Conservation (phyloP, 1,139 yeast genomes). For the Geotrichum siamense region DNA sequence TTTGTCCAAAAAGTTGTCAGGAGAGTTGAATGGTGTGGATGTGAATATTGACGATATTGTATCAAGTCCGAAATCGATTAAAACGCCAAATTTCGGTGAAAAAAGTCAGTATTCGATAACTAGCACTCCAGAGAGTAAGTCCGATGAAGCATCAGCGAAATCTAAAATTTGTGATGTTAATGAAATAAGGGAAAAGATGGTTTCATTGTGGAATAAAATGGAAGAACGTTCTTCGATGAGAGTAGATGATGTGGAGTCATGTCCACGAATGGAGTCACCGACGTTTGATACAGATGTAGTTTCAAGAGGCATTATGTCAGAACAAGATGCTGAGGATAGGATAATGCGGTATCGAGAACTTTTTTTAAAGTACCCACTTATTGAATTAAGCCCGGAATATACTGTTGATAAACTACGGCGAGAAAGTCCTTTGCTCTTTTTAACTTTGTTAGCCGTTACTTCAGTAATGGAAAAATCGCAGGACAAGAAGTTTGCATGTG, state of each 20-base stretch:
- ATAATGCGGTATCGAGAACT: slow-evolving; percentile 28
- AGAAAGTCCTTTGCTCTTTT: slow-evolving; percentile 53
- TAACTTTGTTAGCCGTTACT: slow-evolving; percentile 57
- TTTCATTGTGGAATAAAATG: slow-evolving; percentile 30
- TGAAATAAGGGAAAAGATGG: slow-evolving; percentile 29
- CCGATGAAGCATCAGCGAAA: background rate
- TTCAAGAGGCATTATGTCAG: slow-evolving; percentile 29
- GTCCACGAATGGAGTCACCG: slow-evolving; percentile 23
- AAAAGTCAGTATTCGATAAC: background rate
- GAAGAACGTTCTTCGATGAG: slow-evolving; percentile 27
- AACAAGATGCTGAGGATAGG: slow-evolving; percentile 31
- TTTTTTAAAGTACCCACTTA: slow-evolving; percentile 44
- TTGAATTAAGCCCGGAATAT: slow-evolving; percentile 42
- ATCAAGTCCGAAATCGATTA: background rate
- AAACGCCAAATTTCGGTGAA: background rate
- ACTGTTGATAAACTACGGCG: slow-evolving; percentile 45
- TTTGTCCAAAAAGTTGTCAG: slow-evolving; percentile 26
- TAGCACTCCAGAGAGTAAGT: slow-evolving; percentile 7
- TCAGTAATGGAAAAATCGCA: slow-evolving; percentile 38
- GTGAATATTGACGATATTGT: background rate
- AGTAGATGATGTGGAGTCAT: slow-evolving; percentile 23
- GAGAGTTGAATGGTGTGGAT: background rate
- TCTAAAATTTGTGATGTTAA: slow-evolving; percentile 18
- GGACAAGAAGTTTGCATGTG: slow-evolving; percentile 7
- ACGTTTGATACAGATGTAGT: slow-evolving; percentile 30